Percentiles rank a stretch among this genome's conserved stretches.
phyloP scores from a whole-genome alignment of 495 filamentous ascomycete species.

The Hamigera avellanea region DNA sequence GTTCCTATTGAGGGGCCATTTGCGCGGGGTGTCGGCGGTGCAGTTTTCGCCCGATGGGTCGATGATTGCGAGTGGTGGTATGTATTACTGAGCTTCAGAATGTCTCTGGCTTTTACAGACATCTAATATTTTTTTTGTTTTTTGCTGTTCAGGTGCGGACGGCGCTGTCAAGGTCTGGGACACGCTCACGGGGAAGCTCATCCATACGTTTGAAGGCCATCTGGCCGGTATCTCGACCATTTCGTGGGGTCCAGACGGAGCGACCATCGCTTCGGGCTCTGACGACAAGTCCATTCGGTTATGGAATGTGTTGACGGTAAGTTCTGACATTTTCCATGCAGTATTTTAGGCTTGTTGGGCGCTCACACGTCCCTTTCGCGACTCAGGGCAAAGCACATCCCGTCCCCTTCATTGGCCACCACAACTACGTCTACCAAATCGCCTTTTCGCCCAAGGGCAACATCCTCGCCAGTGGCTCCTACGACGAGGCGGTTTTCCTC shows the following conservation, averaged over 20 bases:
- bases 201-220: conserved; percentile 87
- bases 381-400: conserved; percentile 47
- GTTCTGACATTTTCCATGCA: conserved; percentile 11
- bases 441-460: conserved; percentile 95
- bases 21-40: conserved; percentile 68
- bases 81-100: conserved; percentile 11
- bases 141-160: conserved; percentile 62
- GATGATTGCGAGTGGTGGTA: conserved; percentile 82
- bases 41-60: conserved; percentile 81
- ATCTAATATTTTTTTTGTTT: background rate
- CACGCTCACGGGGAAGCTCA: conserved; percentile 58
- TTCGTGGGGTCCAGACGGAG: conserved; percentile 81
- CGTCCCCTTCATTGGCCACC: conserved; percentile 67
- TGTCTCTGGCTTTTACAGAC: background rate
- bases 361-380: background rate
- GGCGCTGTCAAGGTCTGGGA: conserved; percentile 86
- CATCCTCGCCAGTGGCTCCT: conserved; percentile 86
- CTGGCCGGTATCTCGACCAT: conserved; percentile 83
- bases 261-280: conserved; percentile 76
- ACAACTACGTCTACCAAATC: conserved; percentile 89
- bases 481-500: conserved; percentile 92
- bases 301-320: conserved; percentile 74
- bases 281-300: conserved; percentile 94
- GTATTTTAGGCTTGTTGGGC: conserved; percentile 1
- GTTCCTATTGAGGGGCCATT: conserved; percentile 62